Evolutionary conservation across 192 early-diverging fungal species (phyloP), one percentile per base, ranked within the genome.

Genomic region (Endogone sp.): DNA sequence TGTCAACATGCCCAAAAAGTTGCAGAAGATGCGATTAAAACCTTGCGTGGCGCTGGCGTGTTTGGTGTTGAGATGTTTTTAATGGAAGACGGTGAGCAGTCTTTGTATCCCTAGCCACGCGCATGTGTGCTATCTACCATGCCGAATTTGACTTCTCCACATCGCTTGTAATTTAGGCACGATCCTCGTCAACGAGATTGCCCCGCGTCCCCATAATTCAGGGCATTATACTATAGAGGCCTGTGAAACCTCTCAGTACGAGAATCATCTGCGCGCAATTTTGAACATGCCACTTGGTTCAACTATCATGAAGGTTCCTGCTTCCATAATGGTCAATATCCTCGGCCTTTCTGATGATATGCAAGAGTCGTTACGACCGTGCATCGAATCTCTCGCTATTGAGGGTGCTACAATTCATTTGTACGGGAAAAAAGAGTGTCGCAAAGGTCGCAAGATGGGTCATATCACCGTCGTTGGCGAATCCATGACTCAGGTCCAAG

Each of bases 31-130:
- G 90, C 95, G 4, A 88, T 98, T 26, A 69, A 79, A 22, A 84
- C 94, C 65, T 83, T 92, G 11, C 86, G 89, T 29, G 93, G 91
- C 44, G 90, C 91, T 2, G 98, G 98, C 28, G 88, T 98, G 57
- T 99, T 94, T 84, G 98, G 96, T 16, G 96, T 99, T 16, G 98
- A 99, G 78, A 92, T 98, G 93, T 99, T 99, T 73, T 81, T 95
- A 64, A 84, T 98, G 76, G 69, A 83, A n/a, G 86, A 95, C 73
- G 95, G 92, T 73, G 79, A 56, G 78, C 68, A 67, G 0, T 66
- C 65, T 28, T 10, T 66, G 6, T 66, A 20, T 22, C 9, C 58
- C 13, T 49, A 16, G 37, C 37, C 37, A n/a, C n/a, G n/a, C n/a
- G n/a, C n/a, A n/a, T n/a, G n/a, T n/a, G n/a, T n/a, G n/a, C n/a